Evolutionary conservation across 2,329 filamentous ascomycete genomes (phyloP).

Genomic region (Phialophora macrospora): DNA sequence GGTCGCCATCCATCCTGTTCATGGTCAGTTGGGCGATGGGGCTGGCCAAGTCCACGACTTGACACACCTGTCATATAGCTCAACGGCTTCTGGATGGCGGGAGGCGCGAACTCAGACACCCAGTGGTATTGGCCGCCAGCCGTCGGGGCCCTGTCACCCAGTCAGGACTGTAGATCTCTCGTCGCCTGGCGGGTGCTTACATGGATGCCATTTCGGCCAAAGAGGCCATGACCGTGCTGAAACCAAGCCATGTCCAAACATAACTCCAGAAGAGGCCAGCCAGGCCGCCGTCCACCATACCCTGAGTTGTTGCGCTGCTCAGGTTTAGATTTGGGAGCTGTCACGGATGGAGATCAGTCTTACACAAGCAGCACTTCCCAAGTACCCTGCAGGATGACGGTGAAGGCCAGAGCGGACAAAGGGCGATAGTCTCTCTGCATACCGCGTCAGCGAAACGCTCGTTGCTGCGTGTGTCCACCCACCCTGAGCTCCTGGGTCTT

Average conservation of each 20-base stretch:
- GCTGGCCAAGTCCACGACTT: neutral
- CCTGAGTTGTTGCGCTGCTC: conserved; percentile 26
- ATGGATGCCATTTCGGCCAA: conserved; percentile 68
- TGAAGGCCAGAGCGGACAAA: conserved; percentile 47
- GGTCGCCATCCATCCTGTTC: neutral
- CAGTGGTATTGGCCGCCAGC: conserved; percentile 53
- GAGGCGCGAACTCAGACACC: conserved; percentile 61
- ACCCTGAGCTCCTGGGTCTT: too few species aligned
- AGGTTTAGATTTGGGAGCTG: neutral
- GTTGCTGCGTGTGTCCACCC: too few species aligned
- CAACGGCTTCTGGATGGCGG: conserved; percentile 55
- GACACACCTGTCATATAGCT: conserved; percentile 59
- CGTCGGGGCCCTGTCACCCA: conserved; percentile 57
- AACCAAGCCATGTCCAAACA: conserved; percentile 63
- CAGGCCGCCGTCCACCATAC: conserved; percentile 32
- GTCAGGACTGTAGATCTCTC: neutral
- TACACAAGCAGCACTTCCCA: conserved; percentile 44
- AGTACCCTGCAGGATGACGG: conserved; percentile 45
- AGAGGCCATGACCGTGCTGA: conserved; percentile 63
- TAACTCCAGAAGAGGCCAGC: conserved; percentile 42
- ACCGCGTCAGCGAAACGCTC: too few species aligned
- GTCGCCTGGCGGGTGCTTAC: conserved; percentile 3
- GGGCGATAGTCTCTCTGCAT: conserved; percentile 1
- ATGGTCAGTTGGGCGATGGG: neutral
- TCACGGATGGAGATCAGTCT: conserved; percentile 1